Conservation (phyloP, 1,139 yeast genomes). For the Pneumocystis sp. region DNA sequence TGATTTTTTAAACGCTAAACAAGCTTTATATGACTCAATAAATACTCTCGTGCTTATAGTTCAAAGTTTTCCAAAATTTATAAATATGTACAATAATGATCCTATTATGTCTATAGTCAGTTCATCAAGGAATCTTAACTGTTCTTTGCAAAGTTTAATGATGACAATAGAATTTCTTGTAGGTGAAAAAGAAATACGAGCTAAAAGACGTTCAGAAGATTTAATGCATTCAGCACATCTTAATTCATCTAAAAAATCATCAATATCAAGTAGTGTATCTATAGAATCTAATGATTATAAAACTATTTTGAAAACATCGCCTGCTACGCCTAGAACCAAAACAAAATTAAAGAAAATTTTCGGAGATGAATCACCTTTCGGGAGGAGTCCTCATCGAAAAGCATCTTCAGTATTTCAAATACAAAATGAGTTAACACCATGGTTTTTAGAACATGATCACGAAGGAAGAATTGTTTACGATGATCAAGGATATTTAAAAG, state of each 20-base stretch:
- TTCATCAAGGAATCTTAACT: conserved; percentile 3
- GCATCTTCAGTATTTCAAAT: conserved; percentile 22
- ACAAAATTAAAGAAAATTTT: conserved; percentile 11
- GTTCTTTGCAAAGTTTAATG: conserved; percentile 7
- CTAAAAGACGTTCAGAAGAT: not conserved
- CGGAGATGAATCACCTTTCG: conserved; percentile 11
- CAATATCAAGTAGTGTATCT: not conserved
- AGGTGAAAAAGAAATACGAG: conserved; percentile 10
- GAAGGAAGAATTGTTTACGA: conserved; percentile 62
- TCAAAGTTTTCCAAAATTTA: conserved; percentile 45
- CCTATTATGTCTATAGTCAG: conserved; percentile 15
- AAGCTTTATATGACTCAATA: conserved; percentile 50
- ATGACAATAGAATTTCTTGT: conserved; percentile 11
- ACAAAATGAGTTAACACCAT: conserved; percentile 31
- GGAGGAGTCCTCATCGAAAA: conserved; percentile 18
- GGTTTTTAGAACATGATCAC: conserved; percentile 71
- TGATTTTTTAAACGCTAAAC: conserved; percentile 65
- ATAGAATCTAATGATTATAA: conserved; percentile 1
- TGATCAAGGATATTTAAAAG: conserved; percentile 58
- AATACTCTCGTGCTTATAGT: conserved; percentile 50
- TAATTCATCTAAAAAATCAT: not conserved
- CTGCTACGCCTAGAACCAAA: conserved; percentile 4
- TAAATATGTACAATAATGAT: conserved; percentile 36
- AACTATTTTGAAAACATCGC: conserved; percentile 6
- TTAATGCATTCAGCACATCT: not conserved